Evolutionary conservation across 2,329 filamentous ascomycete species (phyloP).

Genomic region (Colletotrichum magnum): DNA sequence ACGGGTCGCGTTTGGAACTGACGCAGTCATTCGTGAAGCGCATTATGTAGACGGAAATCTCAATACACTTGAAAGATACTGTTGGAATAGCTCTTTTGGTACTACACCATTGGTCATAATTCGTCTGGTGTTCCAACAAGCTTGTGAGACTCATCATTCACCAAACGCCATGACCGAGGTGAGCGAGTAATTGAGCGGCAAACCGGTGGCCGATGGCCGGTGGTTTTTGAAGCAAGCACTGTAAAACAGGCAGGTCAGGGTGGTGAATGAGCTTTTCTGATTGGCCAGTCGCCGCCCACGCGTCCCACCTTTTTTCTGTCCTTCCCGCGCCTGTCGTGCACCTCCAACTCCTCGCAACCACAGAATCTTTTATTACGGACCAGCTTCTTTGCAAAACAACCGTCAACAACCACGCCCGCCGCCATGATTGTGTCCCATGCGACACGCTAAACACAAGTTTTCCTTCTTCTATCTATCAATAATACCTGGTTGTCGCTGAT

Average conservation of each 20-base stretch:
- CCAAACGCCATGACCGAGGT: neutral
- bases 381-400: conserved; percentile 35
- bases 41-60: conserved; percentile 34
- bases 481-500: conserved; percentile 9
- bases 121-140: neutral
- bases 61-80: conserved; percentile 27
- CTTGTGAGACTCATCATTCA: neutral
- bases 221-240: conserved; percentile 26
- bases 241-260: conserved; percentile 15
- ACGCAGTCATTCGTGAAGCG: conserved; percentile 18
- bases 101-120: neutral
- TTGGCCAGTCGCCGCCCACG: conserved; percentile 32
- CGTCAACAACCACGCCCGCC: conserved; percentile 17
- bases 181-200: conserved; percentile 27
- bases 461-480: neutral
- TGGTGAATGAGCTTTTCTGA: conserved; percentile 23
- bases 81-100: neutral
- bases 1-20: conserved; percentile 33
- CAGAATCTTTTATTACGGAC: conserved; percentile 37
- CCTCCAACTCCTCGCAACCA: conserved; percentile 36
- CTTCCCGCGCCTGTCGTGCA: conserved; percentile 39
- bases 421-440: conserved; percentile 34
- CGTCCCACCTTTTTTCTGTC: conserved; percentile 41
- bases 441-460: conserved; percentile 21
- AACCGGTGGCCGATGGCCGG: conserved; percentile 12